Percentiles rank a stretch among this genome's conserved stretches.
These are phyloP conservation scores for Graphium sp. DNA, from an alignment of 2,329 filamentous ascomycete genomes.

Conservation along the genomic window DNA sequence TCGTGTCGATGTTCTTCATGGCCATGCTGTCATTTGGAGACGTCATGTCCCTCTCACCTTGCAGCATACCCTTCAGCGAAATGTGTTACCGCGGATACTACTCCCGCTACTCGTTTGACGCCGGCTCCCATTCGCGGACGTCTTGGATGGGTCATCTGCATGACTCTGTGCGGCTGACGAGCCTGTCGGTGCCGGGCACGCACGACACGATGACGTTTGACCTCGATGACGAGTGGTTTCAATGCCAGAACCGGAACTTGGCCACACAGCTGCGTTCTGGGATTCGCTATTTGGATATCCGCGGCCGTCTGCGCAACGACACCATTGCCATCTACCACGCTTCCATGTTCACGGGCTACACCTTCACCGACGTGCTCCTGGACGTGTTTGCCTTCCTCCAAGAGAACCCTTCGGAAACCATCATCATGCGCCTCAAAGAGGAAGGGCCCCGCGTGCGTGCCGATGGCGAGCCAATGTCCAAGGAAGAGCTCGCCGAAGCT, in stretches of 20 bases:
- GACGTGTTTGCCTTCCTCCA: constrained; percentile 28
- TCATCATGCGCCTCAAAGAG: constrained; percentile 32
- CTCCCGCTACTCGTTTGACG: constrained; percentile 24
- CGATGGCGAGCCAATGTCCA: too few species aligned
- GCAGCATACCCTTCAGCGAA: constrained; percentile 8
- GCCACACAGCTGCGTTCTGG: constrained; percentile 25
- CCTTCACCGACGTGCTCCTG: constrained; percentile 22
- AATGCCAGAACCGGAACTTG: constrained; percentile 31
- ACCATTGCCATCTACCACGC: constrained; percentile 29
- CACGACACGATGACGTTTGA: constrained; percentile 35
- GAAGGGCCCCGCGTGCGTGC: constrained; percentile 20
- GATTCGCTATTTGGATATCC: constrained; percentile 31
- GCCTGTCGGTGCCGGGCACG: constrained; percentile 31
- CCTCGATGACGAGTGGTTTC: constrained; percentile 15
- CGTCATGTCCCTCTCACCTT: constrained; percentile 10
- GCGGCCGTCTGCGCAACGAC: constrained; percentile 23
- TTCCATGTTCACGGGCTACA: constrained; percentile 24
- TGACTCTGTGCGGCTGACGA: constrained; percentile 20
- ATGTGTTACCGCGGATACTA: constrained; percentile 15
- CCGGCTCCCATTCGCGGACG: constrained; percentile 13
- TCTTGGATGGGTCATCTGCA: constrained; percentile 26
- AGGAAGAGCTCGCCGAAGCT: too few species aligned
- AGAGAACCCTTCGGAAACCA: constrained; percentile 23
- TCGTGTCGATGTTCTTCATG: constrained; percentile 7
- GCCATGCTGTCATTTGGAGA: constrained; percentile 9